Evolutionary conservation across 345 rosid genomes (phyloP).

Genomic region (Salix arbutifolia): DNA sequence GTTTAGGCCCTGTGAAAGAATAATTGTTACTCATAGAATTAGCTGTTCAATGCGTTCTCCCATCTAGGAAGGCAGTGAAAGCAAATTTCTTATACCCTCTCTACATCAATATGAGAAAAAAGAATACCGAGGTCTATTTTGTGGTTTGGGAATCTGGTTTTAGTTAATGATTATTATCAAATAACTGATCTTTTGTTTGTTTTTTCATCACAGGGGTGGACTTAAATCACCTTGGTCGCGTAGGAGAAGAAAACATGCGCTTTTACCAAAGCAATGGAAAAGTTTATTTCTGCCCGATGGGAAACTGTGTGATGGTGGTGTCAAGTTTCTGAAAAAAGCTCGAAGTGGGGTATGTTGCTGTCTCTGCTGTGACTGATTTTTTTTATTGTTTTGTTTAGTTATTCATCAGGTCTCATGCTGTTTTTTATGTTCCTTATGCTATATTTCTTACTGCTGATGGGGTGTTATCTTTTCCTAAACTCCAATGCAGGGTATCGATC

Average conservation of each 20-base stretch:
- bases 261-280: slow-evolving; percentile 71
- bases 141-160: background rate
- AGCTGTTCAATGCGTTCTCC: background rate
- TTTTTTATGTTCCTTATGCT: slow-evolving; percentile 1
- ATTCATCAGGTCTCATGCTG: background rate
- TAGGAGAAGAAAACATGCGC: slow-evolving; percentile 79
- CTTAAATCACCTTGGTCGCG: slow-evolving; percentile 91
- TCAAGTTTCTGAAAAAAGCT: slow-evolving; percentile 79
- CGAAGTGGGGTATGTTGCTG: slow-evolving; percentile 79
- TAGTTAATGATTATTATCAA: background rate
- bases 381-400: background rate
- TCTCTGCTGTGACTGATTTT: background rate
- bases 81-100: background rate
- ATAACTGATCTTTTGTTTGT: background rate
- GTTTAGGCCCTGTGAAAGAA: background rate
- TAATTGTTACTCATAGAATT: background rate
- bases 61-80: background rate
- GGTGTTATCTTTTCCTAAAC: slow-evolving; percentile 9
- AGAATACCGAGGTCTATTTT: background rate
- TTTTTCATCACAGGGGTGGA: slow-evolving; percentile 49
- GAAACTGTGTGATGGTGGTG: slow-evolving; percentile 70
- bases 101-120: background rate
- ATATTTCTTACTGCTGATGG: slow-evolving; percentile 7
- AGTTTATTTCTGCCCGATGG: slow-evolving; percentile 69
- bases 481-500: slow-evolving; percentile 72